Evolutionary conservation across 345 rosid species (phyloP), one percentile per base, ranked within the genome.

Genomic region (Heritiera fomes): DNA sequence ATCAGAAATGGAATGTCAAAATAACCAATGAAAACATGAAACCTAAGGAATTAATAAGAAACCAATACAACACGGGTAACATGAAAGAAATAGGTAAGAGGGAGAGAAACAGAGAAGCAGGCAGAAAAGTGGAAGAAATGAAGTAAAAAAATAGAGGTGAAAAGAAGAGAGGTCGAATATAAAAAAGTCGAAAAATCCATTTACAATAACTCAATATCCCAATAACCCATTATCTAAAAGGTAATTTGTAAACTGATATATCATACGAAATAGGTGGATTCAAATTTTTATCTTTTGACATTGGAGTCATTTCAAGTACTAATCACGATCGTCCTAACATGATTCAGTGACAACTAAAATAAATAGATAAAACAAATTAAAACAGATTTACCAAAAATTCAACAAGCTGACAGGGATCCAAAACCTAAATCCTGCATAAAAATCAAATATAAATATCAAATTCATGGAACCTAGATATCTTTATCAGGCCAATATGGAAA

Each of bases 381-480:
- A 53, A 34, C 7, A 79, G 61, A 5, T 66, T 41, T 90, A 95
- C 97, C 97, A 89, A 79, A 95, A 93, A 85, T 93, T 95, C 81
- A 93, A 83, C 73, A 77, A 56, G 79, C 98, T 95, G 88, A 93
- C 98, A 65, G 99, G 99, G 73, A 95, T 82, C 99, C 99, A 95
- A 80, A 95, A 95, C 80, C 97, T 91, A 73, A 95, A 90, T 63
- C 99, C 99, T 95, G 93, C 87, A 88, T 12, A 43, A 61, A 43
- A 56, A 80, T 55, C 49, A 78, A 52, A 81, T 46, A 56, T 65
- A 28, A 84, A 38, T 8, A 61, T 59, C 73, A 59, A 71, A 46
- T 53, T 28, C 75, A 75, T 61, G 23, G 73, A 56, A 56, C 12
- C 69, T 28, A 67, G 46, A 56, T 43, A 61, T 69, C 13, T 56